A percentile compares a stretch with the other conserved stretches of the same genome.
Conservation (phyloP, 1,284 basidiomycete species). For the Anthracocystis setariae region DNA sequence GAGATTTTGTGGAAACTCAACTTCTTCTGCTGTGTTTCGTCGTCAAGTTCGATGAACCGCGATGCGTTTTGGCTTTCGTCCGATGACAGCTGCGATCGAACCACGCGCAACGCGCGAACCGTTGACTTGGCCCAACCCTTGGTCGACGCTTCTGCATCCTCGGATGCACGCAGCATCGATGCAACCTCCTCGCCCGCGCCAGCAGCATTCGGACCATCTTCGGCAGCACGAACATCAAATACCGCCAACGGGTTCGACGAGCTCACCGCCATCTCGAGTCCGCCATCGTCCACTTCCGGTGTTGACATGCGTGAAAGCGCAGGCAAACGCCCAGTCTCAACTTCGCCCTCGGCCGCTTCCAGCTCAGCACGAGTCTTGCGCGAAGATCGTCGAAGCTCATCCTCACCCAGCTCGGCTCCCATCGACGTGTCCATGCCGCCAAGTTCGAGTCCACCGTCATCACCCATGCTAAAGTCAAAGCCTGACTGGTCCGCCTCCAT, state of each 20-base stretch:
- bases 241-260: slow-evolving; percentile 80
- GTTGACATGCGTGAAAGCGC: slow-evolving; percentile 57
- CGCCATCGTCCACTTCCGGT: slow-evolving; percentile 75
- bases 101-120: slow-evolving; percentile 83
- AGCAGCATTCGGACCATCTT: slow-evolving; percentile 59
- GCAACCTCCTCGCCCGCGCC: slow-evolving; percentile 65
- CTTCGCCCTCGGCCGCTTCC: slow-evolving; percentile 28
- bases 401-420: slow-evolving; percentile 35
- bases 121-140: slow-evolving; percentile 87
- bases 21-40: slow-evolving; percentile 68
- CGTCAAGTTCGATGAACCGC: slow-evolving; percentile 32
- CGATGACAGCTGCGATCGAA: slow-evolving; percentile 76
- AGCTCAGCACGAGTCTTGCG: slow-evolving; percentile 35
- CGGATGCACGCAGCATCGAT: slow-evolving; percentile 68
- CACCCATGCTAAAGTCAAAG: slow-evolving; percentile 33
- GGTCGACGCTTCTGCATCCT: slow-evolving; percentile 70
- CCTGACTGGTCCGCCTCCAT: slow-evolving; percentile 31
- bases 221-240: slow-evolving; percentile 76
- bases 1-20: slow-evolving; percentile 80
- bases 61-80: slow-evolving; percentile 31
- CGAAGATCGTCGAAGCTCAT: slow-evolving; percentile 41
- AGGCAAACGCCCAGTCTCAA: slow-evolving; percentile 44
- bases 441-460: slow-evolving; percentile 28
- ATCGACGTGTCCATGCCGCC: slow-evolving; percentile 26
- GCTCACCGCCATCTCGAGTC: slow-evolving; percentile 74